Percentiles rank a stretch among this genome's conserved stretches.
Evolutionary conservation across 2,329 filamentous ascomycete genomes (phyloP).

Genomic region (Fusarium sp.): DNA sequence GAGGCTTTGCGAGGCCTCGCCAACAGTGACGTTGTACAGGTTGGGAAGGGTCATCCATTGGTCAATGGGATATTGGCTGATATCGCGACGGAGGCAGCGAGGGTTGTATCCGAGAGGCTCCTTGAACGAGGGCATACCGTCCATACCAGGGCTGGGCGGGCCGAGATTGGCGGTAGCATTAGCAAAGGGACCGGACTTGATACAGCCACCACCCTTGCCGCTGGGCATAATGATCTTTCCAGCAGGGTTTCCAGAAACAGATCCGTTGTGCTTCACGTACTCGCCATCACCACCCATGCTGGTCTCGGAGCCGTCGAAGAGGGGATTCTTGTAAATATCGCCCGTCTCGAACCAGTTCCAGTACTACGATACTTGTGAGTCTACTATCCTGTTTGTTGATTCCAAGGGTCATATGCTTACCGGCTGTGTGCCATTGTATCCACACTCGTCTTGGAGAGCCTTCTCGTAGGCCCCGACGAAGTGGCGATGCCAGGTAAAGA

Average conservation of each 20-base stretch:
- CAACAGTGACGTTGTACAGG: not conserved
- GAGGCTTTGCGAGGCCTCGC: not conserved
- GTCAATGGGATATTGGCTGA: not conserved
- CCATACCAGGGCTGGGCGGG: conserved; percentile 3
- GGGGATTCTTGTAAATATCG: not conserved
- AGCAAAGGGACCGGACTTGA: not conserved
- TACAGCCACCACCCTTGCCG: not conserved
- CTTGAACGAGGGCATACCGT: not conserved
- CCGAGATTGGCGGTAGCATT: conserved; percentile 3
- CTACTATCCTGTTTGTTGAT: rapidly evolving
- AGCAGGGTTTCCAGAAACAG: not conserved
- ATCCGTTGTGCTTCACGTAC: conserved; percentile 8
- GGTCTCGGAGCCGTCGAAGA: conserved; percentile 12
- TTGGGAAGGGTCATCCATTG: conserved; percentile 7
- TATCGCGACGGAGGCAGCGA: conserved; percentile 5
- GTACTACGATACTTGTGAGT: not conserved
- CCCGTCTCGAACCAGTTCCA: conserved; percentile 23
- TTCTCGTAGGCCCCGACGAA: conserved; percentile 6
- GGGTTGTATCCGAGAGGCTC: conserved; percentile 6
- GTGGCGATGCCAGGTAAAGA: conserved; percentile 20
- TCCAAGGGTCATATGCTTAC: not conserved
- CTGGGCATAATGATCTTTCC: not conserved
- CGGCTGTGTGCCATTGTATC: conserved; percentile 7
- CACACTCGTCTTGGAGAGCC: conserved; percentile 13
- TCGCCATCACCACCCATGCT: conserved; percentile 18